Evolutionary conservation across 2,329 filamentous ascomycete genomes (phyloP), one percentile per base, ranked within the genome.

Genomic region (Cephalotrichum gorgonifer): DNA sequence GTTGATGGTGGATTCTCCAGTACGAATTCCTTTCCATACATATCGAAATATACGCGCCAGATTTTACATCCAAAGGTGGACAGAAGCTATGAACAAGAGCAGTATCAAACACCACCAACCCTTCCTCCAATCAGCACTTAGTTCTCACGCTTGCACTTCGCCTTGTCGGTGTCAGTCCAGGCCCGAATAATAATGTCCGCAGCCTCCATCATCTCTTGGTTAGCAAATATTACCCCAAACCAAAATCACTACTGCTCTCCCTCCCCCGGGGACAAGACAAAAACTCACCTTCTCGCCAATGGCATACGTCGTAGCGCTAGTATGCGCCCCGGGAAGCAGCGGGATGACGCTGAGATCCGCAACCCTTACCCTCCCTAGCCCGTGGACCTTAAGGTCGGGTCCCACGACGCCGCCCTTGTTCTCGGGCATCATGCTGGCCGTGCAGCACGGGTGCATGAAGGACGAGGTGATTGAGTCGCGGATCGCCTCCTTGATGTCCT

Each of bases 281-380:
- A n/a, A n/a, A 46, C 54, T 49, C 41, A 55, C 58, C 54, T 73
- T 74, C 59, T 78, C 75, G 1, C 70, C 74, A 54, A 78, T 74
- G 4, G 70, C 73, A 57, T 76, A 78, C 5, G 73, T 74, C 7
- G 72, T 71, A 66, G 74, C 75, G 53, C 46, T 52, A 17, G 54
- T 76, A 70, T 20, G 73, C 70, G 57, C 47, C n/a, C 51, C 54
- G 27, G 56, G 56, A 20, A 58, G 35, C 5, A 51, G 51, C 22
- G 59, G 59, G 20, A 61, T 55, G 30, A 61, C 55, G 38, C 54
- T 57, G 39, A 54, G 55, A 47, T 61, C 59, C 30, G 56, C 61
- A 26, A 68, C 58, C 22, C 64, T 58, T 30, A 67, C 51, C 44
- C 58, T 57, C 14, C 51, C 50, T 17, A 62, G 57, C 15, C 64